These are phyloP conservation scores for Quercus agrifolia DNA, from an alignment of 306 rosid genomes.

Conservation along the genomic window DNA sequence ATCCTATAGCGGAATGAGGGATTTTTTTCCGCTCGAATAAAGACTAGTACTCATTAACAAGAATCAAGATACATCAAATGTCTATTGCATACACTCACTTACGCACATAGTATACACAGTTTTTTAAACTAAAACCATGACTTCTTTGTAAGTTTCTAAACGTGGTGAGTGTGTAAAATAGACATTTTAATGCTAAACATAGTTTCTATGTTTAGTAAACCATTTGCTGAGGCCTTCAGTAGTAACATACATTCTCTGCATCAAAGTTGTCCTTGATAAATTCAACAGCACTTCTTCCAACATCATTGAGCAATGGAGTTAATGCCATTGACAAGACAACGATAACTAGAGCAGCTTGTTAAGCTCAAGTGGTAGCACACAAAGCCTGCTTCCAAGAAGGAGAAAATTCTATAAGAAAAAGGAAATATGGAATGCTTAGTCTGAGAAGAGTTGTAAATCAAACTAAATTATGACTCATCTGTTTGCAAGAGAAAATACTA, in stretches of 20 bases:
- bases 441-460: conserved; percentile 6
- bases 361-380: conserved; percentile 98
- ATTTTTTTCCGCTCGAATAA: no score
- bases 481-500: conserved; percentile 93
- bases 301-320: conserved; percentile 92
- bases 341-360: conserved; percentile 92
- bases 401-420: conserved; percentile 22
- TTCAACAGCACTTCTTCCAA: conserved; percentile 87
- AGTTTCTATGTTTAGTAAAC: no score
- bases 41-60: no score
- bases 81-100: no score
- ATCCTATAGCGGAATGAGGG: no score
- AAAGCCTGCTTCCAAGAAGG: conserved; percentile 67
- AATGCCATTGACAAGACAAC: conserved; percentile 98
- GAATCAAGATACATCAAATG: no score
- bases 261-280: conserved; percentile 54
- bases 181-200: no score
- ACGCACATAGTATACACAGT: no score
- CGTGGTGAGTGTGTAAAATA: no score
- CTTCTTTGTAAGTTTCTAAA: no score
- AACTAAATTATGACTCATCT: conserved; percentile 42
- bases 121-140: no score
- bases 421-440: not conserved
- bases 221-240: no score
- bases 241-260: conserved; percentile 47